Evolutionary conservation across 1,284 basidiomycete genomes (phyloP), one percentile per base, ranked within the genome.

Genomic region (Malassezia furfur): DNA sequence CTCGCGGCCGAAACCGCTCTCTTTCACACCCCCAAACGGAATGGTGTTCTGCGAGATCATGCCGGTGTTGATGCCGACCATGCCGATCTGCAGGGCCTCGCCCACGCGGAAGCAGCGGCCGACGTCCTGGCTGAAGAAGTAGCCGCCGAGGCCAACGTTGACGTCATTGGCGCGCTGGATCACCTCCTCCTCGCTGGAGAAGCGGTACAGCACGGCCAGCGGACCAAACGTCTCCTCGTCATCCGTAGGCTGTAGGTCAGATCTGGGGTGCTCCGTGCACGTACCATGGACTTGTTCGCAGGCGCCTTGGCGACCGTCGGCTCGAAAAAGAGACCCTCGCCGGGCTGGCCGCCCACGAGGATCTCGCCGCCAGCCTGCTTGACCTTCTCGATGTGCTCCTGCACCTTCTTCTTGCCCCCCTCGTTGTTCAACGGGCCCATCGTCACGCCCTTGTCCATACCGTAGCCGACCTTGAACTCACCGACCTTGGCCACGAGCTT

Each of bases 21-120:
- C 84, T 77, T 90, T 89, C 46, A 91, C 58, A 78, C 94, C 94
- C 38, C 94, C 94, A 70, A 99, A 98, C 1, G 72, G 72, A n/a
- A 74, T 70, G 12, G 59, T 36, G 45, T 56, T 59, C 32, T 72
- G 69, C 25, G 66, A 67, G 41, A 74, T 65, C 50, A 70, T 60
- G 45, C 67, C 69, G 2, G 69, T 68, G 58, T 74, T 73, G 54
- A 82, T 80, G 38, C 88, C 87, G 28, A 93, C 88, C 91, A 98
- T 96, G 8, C 94, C 94, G 4, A 91, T 88, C 76, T 99, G 88
- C 43, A 98, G 79, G 58, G 83, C 86, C 77, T 96, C 93, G n/a
- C 91, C 89, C n/a, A 99, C 91, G 43, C 93, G 82, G 88, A 89
- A 96, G 54, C 90, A 85, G 30, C 91, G 79, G 7, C 87, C 86